phyloP scores from a whole-genome alignment of 805 yeast genomes.

The Ogataea zsoltii region DNA sequence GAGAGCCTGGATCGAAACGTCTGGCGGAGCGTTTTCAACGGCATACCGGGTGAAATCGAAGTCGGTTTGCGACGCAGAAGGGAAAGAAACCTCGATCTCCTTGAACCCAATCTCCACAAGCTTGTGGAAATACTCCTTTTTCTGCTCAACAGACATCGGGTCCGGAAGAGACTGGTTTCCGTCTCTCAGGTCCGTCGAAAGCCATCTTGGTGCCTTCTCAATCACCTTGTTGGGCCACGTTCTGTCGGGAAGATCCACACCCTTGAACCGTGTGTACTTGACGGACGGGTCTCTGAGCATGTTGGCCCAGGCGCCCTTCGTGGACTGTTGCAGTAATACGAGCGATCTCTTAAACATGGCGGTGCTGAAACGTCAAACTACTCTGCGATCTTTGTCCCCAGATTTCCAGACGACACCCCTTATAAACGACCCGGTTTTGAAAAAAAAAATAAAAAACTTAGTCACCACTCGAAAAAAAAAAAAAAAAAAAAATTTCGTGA shows the following conservation, averaged over 20 bases:
- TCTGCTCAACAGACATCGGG: slow-evolving; percentile 76
- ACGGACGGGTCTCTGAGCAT: slow-evolving; percentile 72
- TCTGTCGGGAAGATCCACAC: slow-evolving; percentile 58
- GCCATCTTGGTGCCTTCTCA: slow-evolving; percentile 77
- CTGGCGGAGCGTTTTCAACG: slow-evolving; percentile 75
- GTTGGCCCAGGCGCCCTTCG: slow-evolving; percentile 32
- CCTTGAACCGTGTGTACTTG: slow-evolving; percentile 59
- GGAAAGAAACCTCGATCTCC: slow-evolving; percentile 80
- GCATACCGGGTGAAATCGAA: slow-evolving; percentile 81
- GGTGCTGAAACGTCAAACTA: background rate
- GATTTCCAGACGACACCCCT: no score
- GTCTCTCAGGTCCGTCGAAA: slow-evolving; percentile 76
- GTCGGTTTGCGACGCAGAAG: slow-evolving; percentile 81
- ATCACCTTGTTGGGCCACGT: slow-evolving; percentile 71
- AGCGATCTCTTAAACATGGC: slow-evolving; percentile 33
- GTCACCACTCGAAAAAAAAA: background rate
- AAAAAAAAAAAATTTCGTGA: background rate
- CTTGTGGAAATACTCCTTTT: slow-evolving; percentile 73
- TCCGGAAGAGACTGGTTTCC: slow-evolving; percentile 83
- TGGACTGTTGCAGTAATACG: slow-evolving; percentile 29
- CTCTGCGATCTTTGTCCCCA: no score
- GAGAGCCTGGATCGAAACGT: slow-evolving; percentile 70
- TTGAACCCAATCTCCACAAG: slow-evolving; percentile 73
- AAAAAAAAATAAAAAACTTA: background rate
- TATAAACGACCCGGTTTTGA: background rate